phyloP scores from a whole-genome alignment of 352 stramenopile genomes.

The Globisporangium okanoganense region DNA sequence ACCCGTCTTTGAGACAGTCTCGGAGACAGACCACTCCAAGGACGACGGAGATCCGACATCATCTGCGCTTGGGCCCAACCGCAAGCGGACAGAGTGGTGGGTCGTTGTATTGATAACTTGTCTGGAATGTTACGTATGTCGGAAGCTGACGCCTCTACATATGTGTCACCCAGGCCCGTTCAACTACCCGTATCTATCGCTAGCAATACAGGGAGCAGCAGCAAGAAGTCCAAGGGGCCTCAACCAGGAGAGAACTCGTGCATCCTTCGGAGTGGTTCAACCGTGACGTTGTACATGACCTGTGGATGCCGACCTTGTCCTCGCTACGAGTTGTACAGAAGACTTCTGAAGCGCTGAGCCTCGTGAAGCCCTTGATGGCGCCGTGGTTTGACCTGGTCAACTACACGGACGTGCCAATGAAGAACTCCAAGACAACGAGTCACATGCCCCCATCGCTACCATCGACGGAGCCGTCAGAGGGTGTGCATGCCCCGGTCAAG shows the following conservation, averaged over 20 bases:
- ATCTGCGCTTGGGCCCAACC: neutral
- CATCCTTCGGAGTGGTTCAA: neutral
- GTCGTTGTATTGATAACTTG: neutral
- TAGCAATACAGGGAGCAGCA: neutral
- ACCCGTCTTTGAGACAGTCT: neutral
- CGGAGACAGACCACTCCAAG: neutral
- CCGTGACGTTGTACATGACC: neutral
- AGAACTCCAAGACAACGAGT: neutral
- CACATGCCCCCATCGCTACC: neutral
- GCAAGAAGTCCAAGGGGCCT: neutral
- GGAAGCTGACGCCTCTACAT: neutral
- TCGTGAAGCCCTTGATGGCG: neutral
- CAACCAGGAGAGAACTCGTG: neutral
- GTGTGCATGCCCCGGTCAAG: neutral
- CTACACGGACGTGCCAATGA: neutral
- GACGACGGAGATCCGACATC: neutral
- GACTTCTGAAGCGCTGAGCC: neutral
- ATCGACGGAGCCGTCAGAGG: neutral
- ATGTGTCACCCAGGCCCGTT: neutral
- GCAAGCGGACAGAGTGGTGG: neutral
- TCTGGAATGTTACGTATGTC: neutral
- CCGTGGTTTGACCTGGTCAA: neutral
- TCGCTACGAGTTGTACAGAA: neutral
- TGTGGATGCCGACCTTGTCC: neutral
- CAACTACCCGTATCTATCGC: neutral